A percentile compares a stretch with the other conserved stretches of the same genome.
Evolutionary conservation across 2,329 filamentous ascomycete genomes (phyloP).

Genomic region (Juglanconis oblonga): DNA sequence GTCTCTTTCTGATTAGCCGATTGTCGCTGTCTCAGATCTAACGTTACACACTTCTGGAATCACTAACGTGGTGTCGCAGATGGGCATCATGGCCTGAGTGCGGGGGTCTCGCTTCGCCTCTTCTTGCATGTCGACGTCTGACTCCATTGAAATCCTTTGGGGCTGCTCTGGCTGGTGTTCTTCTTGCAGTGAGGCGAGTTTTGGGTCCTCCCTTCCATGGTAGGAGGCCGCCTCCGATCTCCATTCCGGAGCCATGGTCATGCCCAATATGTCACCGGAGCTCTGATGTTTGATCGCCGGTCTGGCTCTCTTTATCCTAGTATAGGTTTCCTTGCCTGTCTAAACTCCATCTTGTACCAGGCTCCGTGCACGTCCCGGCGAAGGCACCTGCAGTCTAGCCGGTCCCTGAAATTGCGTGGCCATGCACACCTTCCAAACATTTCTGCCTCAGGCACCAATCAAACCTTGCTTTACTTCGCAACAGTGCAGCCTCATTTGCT

Average conservation of each 20-base stretch:
- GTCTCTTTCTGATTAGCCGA: not conserved
- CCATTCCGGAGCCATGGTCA: not conserved
- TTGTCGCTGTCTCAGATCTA: not conserved
- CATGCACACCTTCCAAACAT: not conserved
- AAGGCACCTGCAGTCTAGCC: not conserved
- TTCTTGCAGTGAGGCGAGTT: too few species aligned
- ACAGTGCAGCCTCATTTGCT: not conserved
- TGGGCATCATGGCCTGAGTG: not conserved
- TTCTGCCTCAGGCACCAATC: not conserved
- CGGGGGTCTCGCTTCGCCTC: too few species aligned
- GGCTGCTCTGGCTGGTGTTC: too few species aligned
- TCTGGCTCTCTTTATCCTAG: not conserved
- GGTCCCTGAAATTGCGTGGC: not conserved
- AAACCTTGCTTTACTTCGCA: not conserved
- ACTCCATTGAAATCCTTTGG: too few species aligned
- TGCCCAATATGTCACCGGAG: not conserved
- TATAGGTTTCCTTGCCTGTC: not conserved
- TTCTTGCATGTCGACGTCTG: too few species aligned
- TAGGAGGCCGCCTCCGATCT: not conserved
- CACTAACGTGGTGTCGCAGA: not conserved
- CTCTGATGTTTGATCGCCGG: not conserved
- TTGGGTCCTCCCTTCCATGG: not conserved
- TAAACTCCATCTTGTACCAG: not conserved
- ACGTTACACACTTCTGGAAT: not conserved
- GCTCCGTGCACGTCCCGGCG: not conserved